Evolutionary conservation across 257 asterid genomes (phyloP).

Genomic region (Coffea canephora): DNA sequence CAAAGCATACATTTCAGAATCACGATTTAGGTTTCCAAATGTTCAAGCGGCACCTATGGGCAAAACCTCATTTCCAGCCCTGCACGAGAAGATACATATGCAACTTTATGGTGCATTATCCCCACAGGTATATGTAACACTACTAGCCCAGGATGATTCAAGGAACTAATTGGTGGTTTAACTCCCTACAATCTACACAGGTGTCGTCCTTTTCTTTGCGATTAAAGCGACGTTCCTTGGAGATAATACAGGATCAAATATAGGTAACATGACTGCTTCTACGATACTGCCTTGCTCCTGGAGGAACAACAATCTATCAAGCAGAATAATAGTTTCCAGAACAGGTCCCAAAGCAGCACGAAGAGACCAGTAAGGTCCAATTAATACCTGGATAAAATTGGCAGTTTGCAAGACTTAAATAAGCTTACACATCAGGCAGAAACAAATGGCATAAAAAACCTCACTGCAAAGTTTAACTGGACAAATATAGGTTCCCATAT

Average conservation of each 20-base stretch:
- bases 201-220: conserved; percentile 50
- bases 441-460: neutral
- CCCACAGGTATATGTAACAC: no score
- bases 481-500: neutral
- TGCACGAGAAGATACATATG: neutral
- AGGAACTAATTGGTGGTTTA: neutral
- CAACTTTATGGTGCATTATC: no score
- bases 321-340: conserved; percentile 78
- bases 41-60: neutral
- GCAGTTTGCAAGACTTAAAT: neutral
- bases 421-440: neutral
- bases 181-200: neutral
- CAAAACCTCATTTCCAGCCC: neutral
- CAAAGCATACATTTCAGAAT: neutral
- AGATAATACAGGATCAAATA: conserved; percentile 78
- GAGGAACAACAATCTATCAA: conserved; percentile 79
- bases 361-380: conserved; percentile 95
- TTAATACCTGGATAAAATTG: conserved; percentile 53
- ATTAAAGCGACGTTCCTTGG: conserved; percentile 84
- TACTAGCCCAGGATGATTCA: neutral
- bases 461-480: neutral
- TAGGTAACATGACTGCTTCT: conserved; percentile 52
- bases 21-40: neutral
- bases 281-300: conserved; percentile 59
- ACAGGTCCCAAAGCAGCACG: conserved; percentile 86